Evolutionary conservation across 495 filamentous ascomycete species (phyloP).

Genomic region (Penicillium atrosanguineum): DNA sequence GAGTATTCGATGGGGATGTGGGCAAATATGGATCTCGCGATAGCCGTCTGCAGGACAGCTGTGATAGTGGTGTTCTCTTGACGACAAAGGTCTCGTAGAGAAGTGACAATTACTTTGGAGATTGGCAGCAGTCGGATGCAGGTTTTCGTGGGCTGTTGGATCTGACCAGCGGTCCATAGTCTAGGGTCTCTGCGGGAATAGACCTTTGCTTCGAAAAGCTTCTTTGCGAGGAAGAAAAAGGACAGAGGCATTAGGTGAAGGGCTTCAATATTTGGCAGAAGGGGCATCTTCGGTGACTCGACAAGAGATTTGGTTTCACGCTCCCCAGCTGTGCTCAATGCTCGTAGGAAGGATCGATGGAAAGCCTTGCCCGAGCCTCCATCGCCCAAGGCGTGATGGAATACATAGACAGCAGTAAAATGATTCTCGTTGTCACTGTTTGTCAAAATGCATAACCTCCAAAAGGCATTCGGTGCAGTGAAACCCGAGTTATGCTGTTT

Average conservation of each 20-base stretch:
- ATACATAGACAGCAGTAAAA: slow-evolving; percentile 39
- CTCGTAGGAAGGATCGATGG: slow-evolving; percentile 30
- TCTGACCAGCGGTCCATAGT: slow-evolving; percentile 25
- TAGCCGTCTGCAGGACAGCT: slow-evolving; percentile 28
- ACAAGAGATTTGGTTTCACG: slow-evolving; percentile 24
- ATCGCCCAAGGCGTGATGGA: slow-evolving; percentile 37
- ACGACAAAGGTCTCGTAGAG: slow-evolving; percentile 26
- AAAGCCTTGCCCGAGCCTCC: slow-evolving; percentile 37
- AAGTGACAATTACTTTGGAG: slow-evolving; percentile 14
- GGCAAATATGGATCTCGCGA: slow-evolving; percentile 35
- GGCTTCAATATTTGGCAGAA: slow-evolving; percentile 31
- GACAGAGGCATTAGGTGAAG: slow-evolving; percentile 28
- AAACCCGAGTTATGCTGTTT: slow-evolving; percentile 38
- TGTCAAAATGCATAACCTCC: slow-evolving; percentile 37
- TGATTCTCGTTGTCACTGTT: slow-evolving; percentile 14
- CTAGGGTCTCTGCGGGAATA: slow-evolving; percentile 17
- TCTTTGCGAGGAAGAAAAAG: slow-evolving; percentile 18
- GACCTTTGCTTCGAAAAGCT: slow-evolving; percentile 29
- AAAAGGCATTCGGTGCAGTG: slow-evolving; percentile 30
- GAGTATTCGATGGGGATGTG: slow-evolving; percentile 25
- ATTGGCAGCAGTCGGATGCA: slow-evolving; percentile 19
- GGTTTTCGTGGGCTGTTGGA: slow-evolving; percentile 20
- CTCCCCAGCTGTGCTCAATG: slow-evolving; percentile 13
- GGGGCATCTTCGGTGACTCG: slow-evolving; percentile 23
- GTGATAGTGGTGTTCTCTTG: slow-evolving; percentile 38